Conservation (phyloP, 2,329 filamentous ascomycete genomes). For the Verticillium klebahnii region DNA sequence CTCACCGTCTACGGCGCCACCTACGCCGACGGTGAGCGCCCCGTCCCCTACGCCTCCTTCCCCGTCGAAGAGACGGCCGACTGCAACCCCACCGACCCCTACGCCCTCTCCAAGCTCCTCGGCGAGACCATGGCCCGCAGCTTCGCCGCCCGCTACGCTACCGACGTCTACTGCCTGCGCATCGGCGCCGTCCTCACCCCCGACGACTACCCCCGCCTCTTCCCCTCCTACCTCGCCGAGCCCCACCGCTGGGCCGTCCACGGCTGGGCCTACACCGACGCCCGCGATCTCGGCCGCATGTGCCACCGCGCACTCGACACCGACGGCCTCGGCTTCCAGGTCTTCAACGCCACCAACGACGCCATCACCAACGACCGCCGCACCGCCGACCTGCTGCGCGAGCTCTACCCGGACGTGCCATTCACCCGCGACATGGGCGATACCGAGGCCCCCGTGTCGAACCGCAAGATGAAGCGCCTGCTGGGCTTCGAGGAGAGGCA, state of each 20-base stretch:
- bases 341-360: constrained; percentile 62
- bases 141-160: constrained; percentile 50
- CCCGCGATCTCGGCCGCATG: constrained; percentile 57
- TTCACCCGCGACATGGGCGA: constrained; percentile 52
- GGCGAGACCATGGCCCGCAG: constrained; percentile 52
- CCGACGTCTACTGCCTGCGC: constrained; percentile 56
- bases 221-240: constrained; percentile 43
- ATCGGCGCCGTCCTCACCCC: constrained; percentile 60
- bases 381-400: constrained; percentile 46
- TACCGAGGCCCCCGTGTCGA: constrained; percentile 56
- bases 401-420: constrained; percentile 41
- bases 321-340: constrained; percentile 54
- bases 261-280: constrained; percentile 61
- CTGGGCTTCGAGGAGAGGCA: constrained; percentile 56
- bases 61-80: constrained; percentile 56
- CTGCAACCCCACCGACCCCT: constrained; percentile 56
- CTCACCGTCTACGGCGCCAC: constrained; percentile 60
- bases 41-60: constrained; percentile 48
- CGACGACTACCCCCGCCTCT: constrained; percentile 52
- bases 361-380: constrained; percentile 51
- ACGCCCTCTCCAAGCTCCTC: constrained; percentile 56
- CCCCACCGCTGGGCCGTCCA: constrained; percentile 49
- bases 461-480: constrained; percentile 54
- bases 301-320: constrained; percentile 49
- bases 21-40: constrained; percentile 50